Conservation (phyloP, 768 basidiomycete species). For the Hypholoma fasciculare region DNA sequence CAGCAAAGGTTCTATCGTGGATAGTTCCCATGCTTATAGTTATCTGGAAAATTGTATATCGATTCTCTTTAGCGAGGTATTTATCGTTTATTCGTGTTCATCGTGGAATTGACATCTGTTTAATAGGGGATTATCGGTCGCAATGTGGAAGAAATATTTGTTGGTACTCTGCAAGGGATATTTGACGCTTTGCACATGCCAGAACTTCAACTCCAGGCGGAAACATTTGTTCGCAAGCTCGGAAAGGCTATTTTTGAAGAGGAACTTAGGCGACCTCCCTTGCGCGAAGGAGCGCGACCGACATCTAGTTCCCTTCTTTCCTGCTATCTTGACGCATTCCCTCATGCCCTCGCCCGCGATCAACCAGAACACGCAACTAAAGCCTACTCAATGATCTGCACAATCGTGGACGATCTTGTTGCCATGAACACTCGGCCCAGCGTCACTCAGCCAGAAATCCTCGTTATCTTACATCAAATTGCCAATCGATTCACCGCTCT, state of each 20-base stretch:
- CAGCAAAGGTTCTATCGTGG: constrained; percentile 44
- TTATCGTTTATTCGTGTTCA: constrained; percentile 5
- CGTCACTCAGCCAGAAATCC: constrained; percentile 53
- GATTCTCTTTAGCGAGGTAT: constrained; percentile 77
- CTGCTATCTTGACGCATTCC: constrained; percentile 80
- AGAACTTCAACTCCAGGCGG: constrained; percentile 70
- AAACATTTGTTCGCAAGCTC: constrained; percentile 67
- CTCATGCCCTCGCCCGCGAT: constrained; percentile 72
- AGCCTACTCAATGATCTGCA: constrained; percentile 58
- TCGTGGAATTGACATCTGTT: not conserved
- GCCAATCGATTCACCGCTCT: constrained; percentile 81
- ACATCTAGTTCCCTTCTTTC: constrained; percentile 59
- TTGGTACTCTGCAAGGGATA: constrained; percentile 68
- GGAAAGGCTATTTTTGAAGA: constrained; percentile 70
- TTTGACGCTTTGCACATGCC: constrained; percentile 74
- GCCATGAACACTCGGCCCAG: constrained; percentile 47
- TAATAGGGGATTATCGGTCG: constrained; percentile 67
- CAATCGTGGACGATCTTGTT: constrained; percentile 69
- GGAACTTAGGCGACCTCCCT: constrained; percentile 65
- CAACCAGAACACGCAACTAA: constrained; percentile 58
- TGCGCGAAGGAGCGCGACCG: constrained; percentile 53
- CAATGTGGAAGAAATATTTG: constrained; percentile 75
- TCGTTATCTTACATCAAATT: constrained; percentile 76
- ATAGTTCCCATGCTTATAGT: constrained; percentile 61
- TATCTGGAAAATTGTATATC: constrained; percentile 72